Evolutionary conservation across 805 yeast genomes (phyloP), one percentile per base, ranked within the genome.

Genomic region (Candida nitratophila): DNA sequence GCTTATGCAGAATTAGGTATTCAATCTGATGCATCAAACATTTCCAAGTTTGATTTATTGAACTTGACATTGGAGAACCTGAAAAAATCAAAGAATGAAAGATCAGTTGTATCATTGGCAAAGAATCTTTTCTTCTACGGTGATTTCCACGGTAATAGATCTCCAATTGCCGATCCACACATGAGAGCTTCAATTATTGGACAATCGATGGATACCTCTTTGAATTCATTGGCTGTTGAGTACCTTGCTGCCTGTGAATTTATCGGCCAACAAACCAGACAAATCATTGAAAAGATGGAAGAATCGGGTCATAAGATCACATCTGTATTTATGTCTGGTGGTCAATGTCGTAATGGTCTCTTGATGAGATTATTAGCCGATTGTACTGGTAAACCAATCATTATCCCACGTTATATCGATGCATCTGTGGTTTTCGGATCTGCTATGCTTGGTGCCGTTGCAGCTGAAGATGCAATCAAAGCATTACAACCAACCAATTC

Each of bases 351-450:
- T 59, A 93, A 93, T 64, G 85, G 89, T 16, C 69, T 93, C 45
- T 73, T 93, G 48, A 89, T 93, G 82, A 76, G 95, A 66, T 67
- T 93, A 47, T 74, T 93, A 61, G 96, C 97, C 1, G 95, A 91
- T 55, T 86, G 96, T 59, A 88, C 96, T 0, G 95, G 95, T 4
- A 71, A 84, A 66, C 96, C 97, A 16, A 81, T 93, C 46, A 78
- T 93, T 40, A 87, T 91, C 50, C 99, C 99, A 40, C 76, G 91
- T 56, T 90, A 93, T 64, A 89, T 91, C 55, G 98, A 91, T 60
- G 93, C 97, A 1, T 95, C 97, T 2, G 99, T 93, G 34, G 98
- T 93, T 2, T 86, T 91, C 59, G 99, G 99, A 21, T 77, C 96
- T 4, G 98, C 99, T 0, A 69, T 93, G 60, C 72, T 93, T 48